These are phyloP conservation scores for Fusarium humuli DNA, from an alignment of 2,329 filamentous ascomycete genomes.

Conservation along the genomic window DNA sequence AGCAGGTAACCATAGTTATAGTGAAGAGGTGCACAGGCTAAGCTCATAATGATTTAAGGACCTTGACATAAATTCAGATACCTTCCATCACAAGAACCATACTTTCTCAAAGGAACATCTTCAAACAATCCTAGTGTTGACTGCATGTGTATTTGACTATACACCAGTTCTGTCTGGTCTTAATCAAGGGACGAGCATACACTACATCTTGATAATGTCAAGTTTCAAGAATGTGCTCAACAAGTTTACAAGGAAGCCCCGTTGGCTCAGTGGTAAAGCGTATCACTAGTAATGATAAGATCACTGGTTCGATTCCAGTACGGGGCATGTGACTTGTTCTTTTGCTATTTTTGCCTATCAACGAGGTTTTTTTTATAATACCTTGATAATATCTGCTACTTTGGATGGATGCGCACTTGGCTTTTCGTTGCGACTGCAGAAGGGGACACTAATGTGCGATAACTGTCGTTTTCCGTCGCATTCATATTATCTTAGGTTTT, in stretches of 20 bases:
- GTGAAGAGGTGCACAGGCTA: neutral
- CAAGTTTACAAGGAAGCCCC: conserved; percentile 28
- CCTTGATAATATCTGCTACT: neutral
- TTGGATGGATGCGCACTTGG: neutral
- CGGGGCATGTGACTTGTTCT: conserved; percentile 22
- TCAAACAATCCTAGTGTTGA: neutral
- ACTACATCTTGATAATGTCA: rapidly evolving
- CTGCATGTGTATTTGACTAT: neutral
- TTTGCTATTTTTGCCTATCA: neutral
- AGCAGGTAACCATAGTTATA: neutral
- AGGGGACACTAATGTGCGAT: neutral
- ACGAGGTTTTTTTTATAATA: neutral
- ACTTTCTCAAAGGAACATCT: neutral
- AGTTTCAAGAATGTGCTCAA: rapidly evolving
- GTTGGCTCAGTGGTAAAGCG: conserved; percentile 42
- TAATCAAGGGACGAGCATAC: neutral
- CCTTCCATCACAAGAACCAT: neutral
- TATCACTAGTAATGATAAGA: conserved; percentile 40
- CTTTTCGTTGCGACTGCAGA: too few species aligned
- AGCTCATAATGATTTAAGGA: neutral
- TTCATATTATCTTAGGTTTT: neutral
- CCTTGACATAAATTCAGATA: neutral
- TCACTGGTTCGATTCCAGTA: conserved; percentile 31
- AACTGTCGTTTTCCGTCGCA: neutral
- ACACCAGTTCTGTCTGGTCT: neutral